A percentile compares a stretch with the other conserved stretches of the same genome.
phyloP scores from a whole-genome alignment of 345 rosid species.

The Adansonia digitata region DNA sequence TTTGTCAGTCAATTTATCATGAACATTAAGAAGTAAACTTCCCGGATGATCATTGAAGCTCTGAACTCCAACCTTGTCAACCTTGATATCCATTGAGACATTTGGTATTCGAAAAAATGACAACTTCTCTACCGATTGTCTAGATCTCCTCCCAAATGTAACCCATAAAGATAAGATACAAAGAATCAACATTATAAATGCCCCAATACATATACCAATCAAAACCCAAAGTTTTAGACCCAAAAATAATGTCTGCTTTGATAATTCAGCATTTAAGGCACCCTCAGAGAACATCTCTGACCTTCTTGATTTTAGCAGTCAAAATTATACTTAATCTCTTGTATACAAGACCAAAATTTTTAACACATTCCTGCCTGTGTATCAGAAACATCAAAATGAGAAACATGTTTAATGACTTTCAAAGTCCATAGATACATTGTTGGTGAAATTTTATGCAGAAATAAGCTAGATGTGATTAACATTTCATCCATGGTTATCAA shows the following conservation, averaged over 20 bases:
- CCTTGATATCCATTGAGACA: conserved; percentile 79
- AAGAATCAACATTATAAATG: conserved; percentile 75
- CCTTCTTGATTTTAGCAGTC: conserved; percentile 18
- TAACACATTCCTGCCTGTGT: conserved; percentile 29
- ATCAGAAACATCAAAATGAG: conserved; percentile 12
- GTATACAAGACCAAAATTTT: conserved; percentile 4
- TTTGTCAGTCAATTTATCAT: conserved; percentile 54
- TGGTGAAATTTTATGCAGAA: neutral
- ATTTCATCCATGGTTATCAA: neutral
- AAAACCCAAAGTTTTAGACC: conserved; percentile 91
- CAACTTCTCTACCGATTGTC: conserved; percentile 45
- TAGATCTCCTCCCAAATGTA: conserved; percentile 64
- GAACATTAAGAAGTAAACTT: conserved; percentile 35
- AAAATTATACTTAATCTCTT: conserved; percentile 13
- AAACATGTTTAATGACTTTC: neutral
- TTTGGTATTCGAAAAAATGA: conserved; percentile 65
- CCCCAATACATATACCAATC: conserved; percentile 70
- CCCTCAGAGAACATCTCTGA: conserved; percentile 59
- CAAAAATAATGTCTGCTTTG: conserved; percentile 69
- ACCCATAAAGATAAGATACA: conserved; percentile 76
- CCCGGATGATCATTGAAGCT: conserved; percentile 42
- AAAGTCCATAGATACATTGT: neutral
- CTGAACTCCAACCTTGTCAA: conserved; percentile 64
- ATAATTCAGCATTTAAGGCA: conserved; percentile 63
- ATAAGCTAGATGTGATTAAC: conserved; percentile 1